Conservation (phyloP, 2,329 filamentous ascomycete species). For the Pezicula rhizophila region DNA sequence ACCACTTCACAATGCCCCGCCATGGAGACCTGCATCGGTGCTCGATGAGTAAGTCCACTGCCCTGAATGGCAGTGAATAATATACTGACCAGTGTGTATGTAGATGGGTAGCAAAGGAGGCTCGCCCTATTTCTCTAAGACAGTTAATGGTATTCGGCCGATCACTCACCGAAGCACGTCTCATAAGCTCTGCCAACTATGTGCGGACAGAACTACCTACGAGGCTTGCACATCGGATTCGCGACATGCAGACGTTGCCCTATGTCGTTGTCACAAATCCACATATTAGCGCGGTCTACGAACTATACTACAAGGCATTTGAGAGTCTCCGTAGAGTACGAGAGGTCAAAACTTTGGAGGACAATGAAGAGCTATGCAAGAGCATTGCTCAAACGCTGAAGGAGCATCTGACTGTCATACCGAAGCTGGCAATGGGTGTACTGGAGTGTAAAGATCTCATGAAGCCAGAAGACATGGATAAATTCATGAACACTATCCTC, state of each 20-base stretch:
- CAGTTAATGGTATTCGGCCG: constrained; percentile 97
- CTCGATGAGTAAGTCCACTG: constrained; percentile 50
- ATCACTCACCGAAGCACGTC: constrained; percentile 79
- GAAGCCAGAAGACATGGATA: constrained; percentile 74
- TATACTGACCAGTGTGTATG: constrained; percentile 6
- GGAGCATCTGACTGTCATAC: constrained; percentile 89
- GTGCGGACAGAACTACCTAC: constrained; percentile 91
- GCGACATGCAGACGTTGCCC: constrained; percentile 93
- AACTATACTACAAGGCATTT: constrained; percentile 95
- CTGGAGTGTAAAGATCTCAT: constrained; percentile 83
- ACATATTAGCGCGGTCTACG: constrained; percentile 91
- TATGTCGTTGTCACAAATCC: constrained; percentile 95
- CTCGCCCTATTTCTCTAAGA: constrained; percentile 89
- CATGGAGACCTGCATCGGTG: constrained; percentile 59
- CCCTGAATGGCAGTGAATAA: not conserved
- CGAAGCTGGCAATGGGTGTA: constrained; percentile 89
- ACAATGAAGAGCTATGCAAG: constrained; percentile 84
- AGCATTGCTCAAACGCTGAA: constrained; percentile 73
- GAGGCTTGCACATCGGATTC: constrained; percentile 83
- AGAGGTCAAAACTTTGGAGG: constrained; percentile 77
- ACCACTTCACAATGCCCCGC: constrained; percentile 24
- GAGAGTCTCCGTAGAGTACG: constrained; percentile 79
- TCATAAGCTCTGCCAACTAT: constrained; percentile 95
- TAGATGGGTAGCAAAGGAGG: constrained; percentile 90
- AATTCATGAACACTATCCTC: constrained; percentile 91